These are phyloP conservation scores for Lichenothelia convexa DNA, from an alignment of 495 filamentous ascomycete species.

Conservation along the genomic window DNA sequence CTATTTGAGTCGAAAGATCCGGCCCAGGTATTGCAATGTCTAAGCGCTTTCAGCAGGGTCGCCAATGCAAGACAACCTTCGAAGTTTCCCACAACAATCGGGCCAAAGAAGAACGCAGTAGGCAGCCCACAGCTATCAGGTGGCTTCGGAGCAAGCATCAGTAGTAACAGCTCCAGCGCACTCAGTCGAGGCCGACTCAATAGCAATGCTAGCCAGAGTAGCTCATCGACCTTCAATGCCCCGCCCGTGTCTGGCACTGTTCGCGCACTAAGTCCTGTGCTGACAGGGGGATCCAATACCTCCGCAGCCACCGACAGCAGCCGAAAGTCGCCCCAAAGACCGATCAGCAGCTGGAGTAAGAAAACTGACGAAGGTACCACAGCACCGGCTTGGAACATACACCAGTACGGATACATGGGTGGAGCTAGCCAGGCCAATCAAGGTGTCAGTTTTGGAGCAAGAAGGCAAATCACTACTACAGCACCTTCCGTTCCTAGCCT, in stretches of 20 bases:
- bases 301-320: conserved; percentile 19
- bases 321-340: conserved; percentile 24
- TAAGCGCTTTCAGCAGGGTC: conserved; percentile 75
- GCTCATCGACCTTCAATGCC: conserved; percentile 29
- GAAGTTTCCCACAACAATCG: conserved; percentile 54
- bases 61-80: conserved; percentile 62
- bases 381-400: conserved; percentile 91
- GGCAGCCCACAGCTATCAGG: conserved; percentile 59
- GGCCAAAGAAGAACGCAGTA: conserved; percentile 36
- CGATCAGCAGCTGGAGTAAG: conserved; percentile 81
- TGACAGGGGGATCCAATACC: conserved; percentile 24
- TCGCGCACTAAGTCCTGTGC: conserved; percentile 34
- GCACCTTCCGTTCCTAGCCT: conserved; percentile 59
- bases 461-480: conserved; percentile 79
- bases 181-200: conserved; percentile 35
- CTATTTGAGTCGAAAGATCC: conserved; percentile 94
- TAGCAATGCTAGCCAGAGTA: conserved; percentile 52
- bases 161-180: conserved; percentile 10
- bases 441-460: conserved; percentile 77
- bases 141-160: conserved; percentile 26
- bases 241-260: conserved; percentile 9
- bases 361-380: conserved; percentile 62
- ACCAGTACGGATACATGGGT: conserved; percentile 97
- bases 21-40: conserved; percentile 85
- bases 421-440: conserved; percentile 92